A percentile compares a stretch with the other conserved stretches of the same genome.
Conservation (phyloP, 306 rosid genomes). For the Vicia villosa region DNA sequence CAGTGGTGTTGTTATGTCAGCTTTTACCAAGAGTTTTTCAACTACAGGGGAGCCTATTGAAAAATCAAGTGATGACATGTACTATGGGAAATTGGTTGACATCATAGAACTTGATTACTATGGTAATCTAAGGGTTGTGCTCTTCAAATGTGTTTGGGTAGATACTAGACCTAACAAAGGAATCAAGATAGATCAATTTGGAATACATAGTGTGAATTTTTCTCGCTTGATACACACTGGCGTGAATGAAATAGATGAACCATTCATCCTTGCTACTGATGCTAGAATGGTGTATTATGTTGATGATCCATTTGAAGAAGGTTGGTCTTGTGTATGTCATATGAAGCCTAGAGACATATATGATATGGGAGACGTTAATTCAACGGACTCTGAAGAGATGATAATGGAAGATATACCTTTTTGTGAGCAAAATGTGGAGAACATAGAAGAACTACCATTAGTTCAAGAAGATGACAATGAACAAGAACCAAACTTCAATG, state of each 20-base stretch:
- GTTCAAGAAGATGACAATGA: not conserved
- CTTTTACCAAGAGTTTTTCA: too few species aligned
- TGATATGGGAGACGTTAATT: not conserved
- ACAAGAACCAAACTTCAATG: not conserved
- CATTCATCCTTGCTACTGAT: slow-evolving; percentile 16
- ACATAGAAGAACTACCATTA: slow-evolving; percentile 12
- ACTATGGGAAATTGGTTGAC: too few species aligned
- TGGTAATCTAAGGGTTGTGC: too few species aligned
- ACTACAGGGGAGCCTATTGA: too few species aligned
- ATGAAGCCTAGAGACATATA: slow-evolving; percentile 7
- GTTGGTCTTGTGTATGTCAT: not conserved
- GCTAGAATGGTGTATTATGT: slow-evolving; percentile 18
- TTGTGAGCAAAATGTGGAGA: not conserved
- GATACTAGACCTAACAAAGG: too few species aligned
- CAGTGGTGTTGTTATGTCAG: too few species aligned
- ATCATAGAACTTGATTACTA: too few species aligned
- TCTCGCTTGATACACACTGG: slow-evolving; percentile 4
- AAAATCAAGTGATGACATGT: too few species aligned
- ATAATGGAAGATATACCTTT: slow-evolving; percentile 12
- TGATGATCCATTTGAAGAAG: not conserved
- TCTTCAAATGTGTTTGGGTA: too few species aligned
- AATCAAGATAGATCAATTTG: too few species aligned
- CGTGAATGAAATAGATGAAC: slow-evolving; percentile 16
- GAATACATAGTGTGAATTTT: too few species aligned
- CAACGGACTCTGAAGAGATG: not conserved